These are phyloP conservation scores for Fusarium tanahbumbuense DNA, from an alignment of 2,329 filamentous ascomycete genomes.

Conservation along the genomic window DNA sequence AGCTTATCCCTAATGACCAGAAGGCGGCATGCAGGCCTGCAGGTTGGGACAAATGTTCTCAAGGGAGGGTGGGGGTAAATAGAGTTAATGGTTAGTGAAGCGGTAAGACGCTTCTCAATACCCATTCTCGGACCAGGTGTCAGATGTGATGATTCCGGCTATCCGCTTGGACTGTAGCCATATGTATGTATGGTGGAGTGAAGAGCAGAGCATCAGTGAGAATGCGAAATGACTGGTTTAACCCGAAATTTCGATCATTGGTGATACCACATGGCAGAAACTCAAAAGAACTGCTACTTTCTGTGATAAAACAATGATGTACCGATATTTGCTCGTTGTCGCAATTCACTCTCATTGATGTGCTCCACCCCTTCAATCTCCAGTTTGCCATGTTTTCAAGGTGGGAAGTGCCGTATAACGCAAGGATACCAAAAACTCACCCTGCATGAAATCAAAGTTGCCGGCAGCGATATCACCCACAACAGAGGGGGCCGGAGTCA, in stretches of 20 bases:
- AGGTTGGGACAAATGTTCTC: slow-evolving; percentile 23
- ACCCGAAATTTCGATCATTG: neutral
- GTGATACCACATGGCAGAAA: neutral
- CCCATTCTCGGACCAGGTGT: slow-evolving; percentile 23
- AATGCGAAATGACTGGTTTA: slow-evolving; percentile 8
- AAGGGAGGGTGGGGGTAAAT: slow-evolving; percentile 31
- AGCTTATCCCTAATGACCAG: slow-evolving; percentile 41
- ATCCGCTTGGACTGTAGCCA: slow-evolving; percentile 40
- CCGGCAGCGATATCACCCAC: slow-evolving; percentile 58
- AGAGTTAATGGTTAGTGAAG: slow-evolving; percentile 18
- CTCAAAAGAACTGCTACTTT: slow-evolving; percentile 1
- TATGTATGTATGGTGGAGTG: slow-evolving; percentile 9
- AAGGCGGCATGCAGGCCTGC: slow-evolving; percentile 27
- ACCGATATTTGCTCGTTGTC: neutral
- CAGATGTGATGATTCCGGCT: slow-evolving; percentile 24
- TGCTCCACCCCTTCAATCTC: neutral
- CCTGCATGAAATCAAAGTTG: slow-evolving; percentile 62
- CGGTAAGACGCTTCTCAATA: slow-evolving; percentile 28
- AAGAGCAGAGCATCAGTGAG: neutral
- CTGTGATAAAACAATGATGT: neutral
- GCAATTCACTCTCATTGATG: neutral
- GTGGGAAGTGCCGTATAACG: neutral
- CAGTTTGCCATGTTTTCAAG: neutral
- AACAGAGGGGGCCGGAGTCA: slow-evolving; percentile 54
- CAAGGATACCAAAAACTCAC: slow-evolving; percentile 53